These are phyloP conservation scores for Leccinum variicolor DNA, from an alignment of 768 basidiomycete genomes.

Conservation along the genomic window DNA sequence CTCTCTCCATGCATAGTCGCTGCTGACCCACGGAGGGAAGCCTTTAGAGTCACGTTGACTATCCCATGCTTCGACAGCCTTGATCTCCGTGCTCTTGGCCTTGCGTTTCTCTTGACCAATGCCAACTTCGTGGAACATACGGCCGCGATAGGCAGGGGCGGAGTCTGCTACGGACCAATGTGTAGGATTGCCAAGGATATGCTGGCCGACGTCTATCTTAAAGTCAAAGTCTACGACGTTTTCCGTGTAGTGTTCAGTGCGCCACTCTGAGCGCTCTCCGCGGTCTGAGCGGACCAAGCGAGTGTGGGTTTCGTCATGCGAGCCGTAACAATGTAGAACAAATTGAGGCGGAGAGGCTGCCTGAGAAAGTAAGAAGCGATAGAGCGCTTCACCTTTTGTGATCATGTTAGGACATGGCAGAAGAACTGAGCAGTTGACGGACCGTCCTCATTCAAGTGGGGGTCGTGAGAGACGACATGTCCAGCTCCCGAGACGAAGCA, in stretches of 20 bases:
- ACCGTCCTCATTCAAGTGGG: slow-evolving; percentile 66
- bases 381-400: slow-evolving; percentile 60
- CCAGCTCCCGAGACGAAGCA: slow-evolving; percentile 47
- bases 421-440: slow-evolving; percentile 7
- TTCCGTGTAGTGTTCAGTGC: slow-evolving; percentile 53
- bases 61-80: slow-evolving; percentile 43
- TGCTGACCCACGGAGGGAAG: slow-evolving; percentile 48
- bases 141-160: slow-evolving; percentile 63
- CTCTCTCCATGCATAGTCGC: slow-evolving; percentile 30
- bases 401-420: slow-evolving; percentile 2
- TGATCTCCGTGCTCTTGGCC: slow-evolving; percentile 42
- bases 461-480: slow-evolving; percentile 66
- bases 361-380: slow-evolving; percentile 67
- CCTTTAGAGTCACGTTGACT: slow-evolving; percentile 45
- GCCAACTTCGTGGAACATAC: slow-evolving; percentile 57
- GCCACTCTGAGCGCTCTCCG: slow-evolving; percentile 33
- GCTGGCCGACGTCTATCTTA: slow-evolving; percentile 49
- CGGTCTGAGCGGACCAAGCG: slow-evolving; percentile 40
- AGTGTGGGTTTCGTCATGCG: slow-evolving; percentile 51
- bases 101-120: slow-evolving; percentile 33
- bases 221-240: slow-evolving; percentile 70
- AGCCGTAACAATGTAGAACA: slow-evolving; percentile 49
- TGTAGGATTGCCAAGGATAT: slow-evolving; percentile 37
- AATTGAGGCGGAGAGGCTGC: slow-evolving; percentile 44
- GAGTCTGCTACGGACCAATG: slow-evolving; percentile 65